Base-by-base conservation (phyloP, 1,139 yeast genomes). In the Blastobotrys persicus region DNA sequence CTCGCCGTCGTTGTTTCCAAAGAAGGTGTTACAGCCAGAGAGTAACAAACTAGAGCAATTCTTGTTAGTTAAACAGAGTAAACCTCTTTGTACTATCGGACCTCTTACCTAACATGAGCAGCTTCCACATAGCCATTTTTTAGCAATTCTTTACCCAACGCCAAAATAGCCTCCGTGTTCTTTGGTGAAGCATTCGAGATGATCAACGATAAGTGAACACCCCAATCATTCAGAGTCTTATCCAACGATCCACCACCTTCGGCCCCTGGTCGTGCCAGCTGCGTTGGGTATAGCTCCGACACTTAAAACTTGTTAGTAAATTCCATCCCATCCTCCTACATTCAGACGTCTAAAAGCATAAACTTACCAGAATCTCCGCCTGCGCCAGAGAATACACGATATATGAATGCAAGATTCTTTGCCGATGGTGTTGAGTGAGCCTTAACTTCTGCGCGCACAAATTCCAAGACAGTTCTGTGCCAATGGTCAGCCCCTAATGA, bases 371-470 rank as follows among this genome's bases (percentile, higher is more conserved):
- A 79, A 34, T 74, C 73, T 39, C 73, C 74, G 2, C 79, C 75
- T 54, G 81, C 81, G 2, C 94, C 95, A 11, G 83, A 77, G 55
- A 83, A 75, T 1, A 83, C 77, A 58, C 85, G 79, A 62, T 86
- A 78, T 39, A 85, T 67, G 18, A 82, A 65, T 0, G 88, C 84
- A 70, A 87, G 72, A 60, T 79, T 73, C 58, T 78, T 79, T 28
- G 75, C 77, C 38, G 73, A 70, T 2, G 55, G 50, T 0, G 69
- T 56, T 9, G 42, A 47, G 19, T 45, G n/a, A 18, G 31, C 26
- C n/a, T 48, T 32, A 38, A 79, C 71, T 40, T 76, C 80, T 28
- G 70, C 67, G 1, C 68, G 61, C 5, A 79, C 67, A 63, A 78
- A 83, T 40, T 71, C 69, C 14, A 74, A 71, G 1, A 84, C 84